phyloP scores from a whole-genome alignment of 2,329 filamentous ascomycete species.

The Oidium heveae region DNA sequence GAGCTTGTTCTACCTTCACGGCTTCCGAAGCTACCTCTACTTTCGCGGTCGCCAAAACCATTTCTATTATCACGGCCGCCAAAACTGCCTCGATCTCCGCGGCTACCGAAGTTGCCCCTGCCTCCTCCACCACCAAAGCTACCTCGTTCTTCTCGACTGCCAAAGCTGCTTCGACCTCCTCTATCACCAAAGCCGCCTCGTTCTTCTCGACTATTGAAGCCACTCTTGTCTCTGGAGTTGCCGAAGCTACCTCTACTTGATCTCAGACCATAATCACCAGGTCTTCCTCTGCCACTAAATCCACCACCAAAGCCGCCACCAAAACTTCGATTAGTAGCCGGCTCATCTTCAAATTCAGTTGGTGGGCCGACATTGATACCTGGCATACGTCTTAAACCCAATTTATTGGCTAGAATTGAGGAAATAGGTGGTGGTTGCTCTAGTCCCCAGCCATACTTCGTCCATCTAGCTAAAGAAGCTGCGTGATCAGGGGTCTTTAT shows the following conservation, averaged over 20 bases:
- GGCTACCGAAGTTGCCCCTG: constrained; percentile 2
- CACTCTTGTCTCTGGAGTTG: not conserved
- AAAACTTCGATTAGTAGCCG: constrained; percentile 2
- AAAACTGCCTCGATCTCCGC: not conserved
- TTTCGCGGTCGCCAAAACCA: not conserved
- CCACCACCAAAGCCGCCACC: constrained; percentile 2
- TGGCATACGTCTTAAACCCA: constrained; percentile 7
- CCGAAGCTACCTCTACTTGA: constrained; percentile 1
- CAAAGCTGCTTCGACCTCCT: no score
- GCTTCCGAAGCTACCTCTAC: constrained; percentile 1
- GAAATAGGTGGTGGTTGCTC: constrained; percentile 10
- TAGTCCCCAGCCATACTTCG: constrained; percentile 13
- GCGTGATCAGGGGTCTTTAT: constrained; percentile 1
- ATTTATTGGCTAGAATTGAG: constrained; percentile 5
- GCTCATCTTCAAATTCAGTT: constrained; percentile 1
- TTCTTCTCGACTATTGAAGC: constrained; percentile 1
- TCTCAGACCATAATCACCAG: not conserved
- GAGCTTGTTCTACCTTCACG: no score
- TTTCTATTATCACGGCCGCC: not conserved
- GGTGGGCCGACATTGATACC: constrained; percentile 6
- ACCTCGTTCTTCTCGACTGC: not conserved
- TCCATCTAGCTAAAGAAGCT: constrained; percentile 11
- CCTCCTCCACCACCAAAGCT: not conserved
- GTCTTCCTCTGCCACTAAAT: constrained; percentile 1
- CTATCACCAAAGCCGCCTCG: constrained; percentile 3